These are phyloP conservation scores for Emmonsiellopsis sp. DNA, from an alignment of 2,329 filamentous ascomycete species.

Conservation along the genomic window DNA sequence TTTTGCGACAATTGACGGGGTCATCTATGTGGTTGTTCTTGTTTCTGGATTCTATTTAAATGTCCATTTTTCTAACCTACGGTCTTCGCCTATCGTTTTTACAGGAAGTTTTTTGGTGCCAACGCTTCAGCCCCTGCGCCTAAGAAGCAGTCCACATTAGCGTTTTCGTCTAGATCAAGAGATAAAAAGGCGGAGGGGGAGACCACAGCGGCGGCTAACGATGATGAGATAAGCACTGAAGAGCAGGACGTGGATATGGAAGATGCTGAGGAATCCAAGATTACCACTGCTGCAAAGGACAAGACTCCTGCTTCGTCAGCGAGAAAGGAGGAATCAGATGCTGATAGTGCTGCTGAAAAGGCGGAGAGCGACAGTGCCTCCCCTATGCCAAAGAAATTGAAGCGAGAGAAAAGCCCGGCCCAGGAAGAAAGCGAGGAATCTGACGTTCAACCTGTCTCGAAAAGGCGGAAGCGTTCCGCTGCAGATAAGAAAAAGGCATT, in stretches of 20 bases:
- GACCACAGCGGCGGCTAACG: slow-evolving; percentile 13
- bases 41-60: not conserved
- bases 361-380: slow-evolving; percentile 9
- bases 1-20: not conserved
- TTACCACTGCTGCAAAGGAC: slow-evolving; percentile 3
- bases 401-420: slow-evolving; percentile 31
- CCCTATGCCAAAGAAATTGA: slow-evolving; percentile 19
- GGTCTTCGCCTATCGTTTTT: slow-evolving; percentile 2
- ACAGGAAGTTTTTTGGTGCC: slow-evolving; percentile 77
- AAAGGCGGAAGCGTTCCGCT: slow-evolving; percentile 37
- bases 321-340: slow-evolving; percentile 7
- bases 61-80: slow-evolving; percentile 2
- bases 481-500: slow-evolving; percentile 12
- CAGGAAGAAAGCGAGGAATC: slow-evolving; percentile 43
- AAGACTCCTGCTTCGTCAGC: slow-evolving; percentile 10
- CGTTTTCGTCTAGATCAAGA: slow-evolving; percentile 56
- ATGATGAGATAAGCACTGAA: slow-evolving; percentile 21
- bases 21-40: not conserved
- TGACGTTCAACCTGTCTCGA: slow-evolving; percentile 53
- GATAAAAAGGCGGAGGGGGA: slow-evolving; percentile 25
- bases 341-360: slow-evolving; percentile 10
- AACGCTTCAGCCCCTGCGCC: slow-evolving; percentile 50
- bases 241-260: slow-evolving; percentile 6
- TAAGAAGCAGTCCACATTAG: slow-evolving; percentile 67
- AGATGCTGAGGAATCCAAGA: not conserved